A percentile compares a stretch with the other conserved stretches of the same genome.
Evolutionary conservation across 345 rosid species (phyloP).

Genomic region (Eucalyptus brandiana): DNA sequence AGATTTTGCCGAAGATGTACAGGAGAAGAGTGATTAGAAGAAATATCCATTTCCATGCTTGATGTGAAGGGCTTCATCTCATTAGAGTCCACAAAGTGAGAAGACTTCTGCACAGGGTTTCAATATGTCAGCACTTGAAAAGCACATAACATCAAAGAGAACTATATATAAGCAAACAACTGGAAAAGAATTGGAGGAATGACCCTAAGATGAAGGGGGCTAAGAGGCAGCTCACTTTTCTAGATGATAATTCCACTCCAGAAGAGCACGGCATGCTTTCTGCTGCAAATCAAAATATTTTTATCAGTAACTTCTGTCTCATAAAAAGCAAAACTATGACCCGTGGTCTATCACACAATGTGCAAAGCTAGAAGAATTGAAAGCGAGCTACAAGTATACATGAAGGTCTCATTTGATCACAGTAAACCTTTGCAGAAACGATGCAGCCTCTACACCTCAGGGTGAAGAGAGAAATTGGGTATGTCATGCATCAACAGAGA

Average conservation of each 20-base stretch:
- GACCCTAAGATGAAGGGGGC: not conserved
- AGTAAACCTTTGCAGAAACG: not conserved
- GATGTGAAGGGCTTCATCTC: constrained; percentile 14
- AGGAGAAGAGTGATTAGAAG: constrained; percentile 17
- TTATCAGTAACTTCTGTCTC: not conserved
- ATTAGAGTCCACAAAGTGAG: constrained; percentile 8
- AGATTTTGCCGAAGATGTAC: constrained; percentile 23
- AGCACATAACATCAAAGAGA: not conserved
- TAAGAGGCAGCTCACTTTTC: not conserved
- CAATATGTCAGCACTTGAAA: not conserved
- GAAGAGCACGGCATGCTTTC: not conserved
- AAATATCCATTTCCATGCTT: constrained; percentile 14
- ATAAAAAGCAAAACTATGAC: not conserved
- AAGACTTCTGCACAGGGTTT: constrained; percentile 13
- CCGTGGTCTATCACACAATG: not conserved
- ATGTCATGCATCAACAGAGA: not conserved
- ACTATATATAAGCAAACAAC: not conserved
- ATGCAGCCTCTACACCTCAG: not conserved
- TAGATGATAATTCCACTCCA: not conserved
- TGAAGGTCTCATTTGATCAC: not conserved
- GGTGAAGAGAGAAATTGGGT: not conserved
- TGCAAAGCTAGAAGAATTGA: not conserved
- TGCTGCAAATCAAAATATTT: not conserved
- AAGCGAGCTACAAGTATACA: not conserved
- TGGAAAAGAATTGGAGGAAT: not conserved